Base-by-base conservation (phyloP, 805 yeast genomes). In the Candida manassasensis region DNA sequence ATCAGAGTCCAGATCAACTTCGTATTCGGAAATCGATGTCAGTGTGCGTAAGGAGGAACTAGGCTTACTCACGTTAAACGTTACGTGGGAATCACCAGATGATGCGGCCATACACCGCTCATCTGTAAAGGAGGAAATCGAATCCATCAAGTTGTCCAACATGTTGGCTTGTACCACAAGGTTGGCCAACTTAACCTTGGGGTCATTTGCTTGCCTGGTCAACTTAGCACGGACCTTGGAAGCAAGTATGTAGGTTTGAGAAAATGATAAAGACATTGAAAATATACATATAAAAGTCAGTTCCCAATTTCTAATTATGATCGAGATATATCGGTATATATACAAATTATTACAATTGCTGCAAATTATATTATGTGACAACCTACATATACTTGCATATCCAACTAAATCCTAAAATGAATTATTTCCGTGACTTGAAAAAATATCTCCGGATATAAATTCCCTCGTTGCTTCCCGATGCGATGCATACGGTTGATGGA, bases 141-240 rank as follows among this genome's bases (percentile, higher is more conserved):
- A 61, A 48, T 75, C 84, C 73, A 82, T 78, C 35, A 81, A 52
- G 41, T 64, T 68, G 50, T 82, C 88, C 43, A 81, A 67, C 63
- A 82, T 60, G 53, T 81, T 82, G 14, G 88, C 87, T 55, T 82
- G 88, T 27, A 77, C 69, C 3, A 81, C 85, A 26, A 81, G 65
- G 34, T 66, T 60, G 32, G 84, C 66, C 34, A 81, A 64, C 36
- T 76, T 61, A 21, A 79, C 72, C 46, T 78, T 81, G 10, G 72
- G 71, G 43, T 69, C 68, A 17, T 73, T 55, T 4, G 85, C 84
- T 47, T 81, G 84, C 37, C 59, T 63, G 29, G 84, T 77, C 17
- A 81, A 69, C 59, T 79, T 81, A 13, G 68, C 48, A 50, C 82
- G 76, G 22, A 82, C 89, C 46, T 66, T 71, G 27, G 81, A 70